Evolutionary conservation across 495 filamentous ascomycete species (phyloP).

Genomic region (Podospora pseudocomata): DNA sequence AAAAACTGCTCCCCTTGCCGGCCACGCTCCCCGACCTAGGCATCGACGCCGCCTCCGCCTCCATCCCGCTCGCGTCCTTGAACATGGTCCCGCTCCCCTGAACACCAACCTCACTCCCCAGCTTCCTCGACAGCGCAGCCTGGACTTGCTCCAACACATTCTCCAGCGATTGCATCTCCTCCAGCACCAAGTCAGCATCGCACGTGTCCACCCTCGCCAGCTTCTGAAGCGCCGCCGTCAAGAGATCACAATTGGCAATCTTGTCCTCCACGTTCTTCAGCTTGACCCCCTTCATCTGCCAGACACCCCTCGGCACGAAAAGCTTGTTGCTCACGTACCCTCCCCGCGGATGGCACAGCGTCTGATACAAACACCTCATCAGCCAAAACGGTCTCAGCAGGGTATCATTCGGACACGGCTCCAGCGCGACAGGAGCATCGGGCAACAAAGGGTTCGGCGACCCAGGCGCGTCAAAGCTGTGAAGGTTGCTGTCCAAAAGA

Average conservation of each 20-base stretch:
- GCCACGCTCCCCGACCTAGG: conserved; percentile 55
- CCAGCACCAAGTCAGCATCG: conserved; percentile 85
- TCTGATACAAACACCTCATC: conserved; percentile 89
- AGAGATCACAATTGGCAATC: conserved; percentile 83
- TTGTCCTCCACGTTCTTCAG: conserved; percentile 89
- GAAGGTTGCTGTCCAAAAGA: conserved; percentile 81
- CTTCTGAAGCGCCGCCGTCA: conserved; percentile 85
- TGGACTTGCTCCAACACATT: conserved; percentile 82
- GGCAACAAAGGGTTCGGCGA: conserved; percentile 56
- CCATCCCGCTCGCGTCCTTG: conserved; percentile 52
- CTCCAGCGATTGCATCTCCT: conserved; percentile 95
- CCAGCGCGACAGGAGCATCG: conserved; percentile 67
- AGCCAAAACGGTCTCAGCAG: conserved; percentile 94
- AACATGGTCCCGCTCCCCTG: conserved; percentile 65
- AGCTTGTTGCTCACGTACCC: conserved; percentile 88
- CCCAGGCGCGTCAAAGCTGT: conserved; percentile 65
- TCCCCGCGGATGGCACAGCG: conserved; percentile 82
- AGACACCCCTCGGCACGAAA: conserved; percentile 88
- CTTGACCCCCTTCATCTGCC: conserved; percentile 91
- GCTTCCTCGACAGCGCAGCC: conserved; percentile 67
- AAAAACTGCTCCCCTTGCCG: conserved; percentile 66
- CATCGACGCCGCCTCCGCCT: conserved; percentile 33
- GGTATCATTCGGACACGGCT: conserved; percentile 85
- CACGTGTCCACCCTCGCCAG: conserved; percentile 78
- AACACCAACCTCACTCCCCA: conserved; percentile 87